Base-by-base conservation (phyloP, 2,329 filamentous ascomycete genomes). In the Fusarium virguliforme region DNA sequence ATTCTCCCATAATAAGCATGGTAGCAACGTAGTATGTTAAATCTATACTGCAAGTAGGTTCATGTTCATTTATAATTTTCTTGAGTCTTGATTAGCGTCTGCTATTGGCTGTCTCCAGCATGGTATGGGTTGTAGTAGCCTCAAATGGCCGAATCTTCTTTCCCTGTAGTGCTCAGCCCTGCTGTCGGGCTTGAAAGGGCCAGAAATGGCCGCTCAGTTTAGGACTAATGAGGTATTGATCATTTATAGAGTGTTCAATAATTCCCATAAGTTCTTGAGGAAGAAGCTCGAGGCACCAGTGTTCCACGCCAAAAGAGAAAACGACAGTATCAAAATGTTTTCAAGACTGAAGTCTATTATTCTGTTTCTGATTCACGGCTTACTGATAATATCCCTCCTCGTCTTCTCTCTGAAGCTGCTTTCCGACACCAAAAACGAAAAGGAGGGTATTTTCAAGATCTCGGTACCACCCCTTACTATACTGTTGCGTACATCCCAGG, bases 361-460 rank as follows among this genome's bases (percentile, higher is more conserved):
- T 35, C 34, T 35, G 53, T 24, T 41, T 56, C 53, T 58, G 55
- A 40, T 41, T 58, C 55, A 58, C 40, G 41, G 40, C 55, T 12
- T 40, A 13, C 28, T 58, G 32, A 30, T 30, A 40, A 46, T 58
- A 58, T 40, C 41, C 34, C 55, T 58, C 32, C 30, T 58, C 41
- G 26, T 38, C 40, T 18, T 58, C 30, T 28, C 37, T 58, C 40
- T 12, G 3, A 58, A 40, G 30, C 18, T 58, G 40, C 55, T 58
- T 40, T 32, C 40, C 41, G 55, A 24, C 32, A 58, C 26, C 22
- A 58, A 58, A 40, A 58, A 58, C 30, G 38, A 58, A 40, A 58
- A 58, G 55, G 55, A 58, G 41, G 55, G 40, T 38, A 58, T 58
- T 30, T 58, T 58, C 55, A 58, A 58, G 43, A 30, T 58, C 22